These are phyloP conservation scores for Crucihimalaya himalaica DNA, from an alignment of 345 rosid species.

Conservation along the genomic window DNA sequence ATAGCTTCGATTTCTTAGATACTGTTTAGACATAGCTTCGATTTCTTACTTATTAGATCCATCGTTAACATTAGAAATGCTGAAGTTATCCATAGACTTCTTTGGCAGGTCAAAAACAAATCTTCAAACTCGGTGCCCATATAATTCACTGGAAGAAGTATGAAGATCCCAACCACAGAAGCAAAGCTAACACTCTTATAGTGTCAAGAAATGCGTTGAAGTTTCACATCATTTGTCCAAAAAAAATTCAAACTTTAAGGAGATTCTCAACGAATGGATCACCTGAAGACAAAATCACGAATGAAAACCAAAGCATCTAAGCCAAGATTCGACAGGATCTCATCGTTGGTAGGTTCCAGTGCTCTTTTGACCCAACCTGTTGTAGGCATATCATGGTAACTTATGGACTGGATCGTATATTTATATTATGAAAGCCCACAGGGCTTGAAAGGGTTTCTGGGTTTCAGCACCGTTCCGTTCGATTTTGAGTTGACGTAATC, in stretches of 20 bases:
- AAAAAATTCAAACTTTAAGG: background rate
- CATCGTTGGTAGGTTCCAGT: conserved; percentile 65
- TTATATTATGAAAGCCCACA: background rate
- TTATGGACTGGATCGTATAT: background rate
- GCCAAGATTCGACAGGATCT: conserved; percentile 61
- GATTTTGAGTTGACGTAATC: background rate
- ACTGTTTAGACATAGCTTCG: background rate
- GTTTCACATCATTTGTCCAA: conserved; percentile 15
- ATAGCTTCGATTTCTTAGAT: too few relatives aligned
- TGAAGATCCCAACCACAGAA: conserved; percentile 59
- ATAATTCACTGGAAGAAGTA: conserved; percentile 86
- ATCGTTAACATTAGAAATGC: conserved; percentile 78
- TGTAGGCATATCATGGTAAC: conserved; percentile 61
- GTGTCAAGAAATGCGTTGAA: conserved; percentile 41
- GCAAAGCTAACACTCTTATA: conserved; percentile 66
- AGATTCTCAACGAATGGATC: background rate
- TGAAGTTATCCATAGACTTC: conserved; percentile 76
- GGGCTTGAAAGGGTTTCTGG: background rate
- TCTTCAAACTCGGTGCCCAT: conserved; percentile 73
- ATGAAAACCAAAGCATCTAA: conserved; percentile 76
- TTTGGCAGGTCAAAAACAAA: conserved; percentile 57
- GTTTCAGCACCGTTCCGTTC: background rate
- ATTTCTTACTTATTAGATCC: conserved; percentile 74
- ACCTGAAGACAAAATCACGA: conserved; percentile 80
- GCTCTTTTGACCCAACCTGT: conserved; percentile 82